Percentiles rank a stretch among this genome's conserved stretches.
Conservation (phyloP, 2,329 filamentous ascomycete genomes). For the Scytalidium lignicola region DNA sequence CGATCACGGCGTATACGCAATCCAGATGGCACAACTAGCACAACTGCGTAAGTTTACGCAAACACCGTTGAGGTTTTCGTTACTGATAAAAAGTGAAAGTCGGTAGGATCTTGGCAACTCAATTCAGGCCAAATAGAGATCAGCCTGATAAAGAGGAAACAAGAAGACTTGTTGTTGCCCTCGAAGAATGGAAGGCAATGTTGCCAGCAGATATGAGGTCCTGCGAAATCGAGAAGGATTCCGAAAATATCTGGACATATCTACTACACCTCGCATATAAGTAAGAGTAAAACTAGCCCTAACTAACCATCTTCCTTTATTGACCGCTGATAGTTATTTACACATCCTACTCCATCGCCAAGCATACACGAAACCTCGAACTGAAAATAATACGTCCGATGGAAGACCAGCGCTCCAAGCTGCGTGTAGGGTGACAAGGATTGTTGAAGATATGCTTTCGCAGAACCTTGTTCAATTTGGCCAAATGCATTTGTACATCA, state of each 20-base stretch:
- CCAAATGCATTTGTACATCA: slow-evolving; percentile 36
- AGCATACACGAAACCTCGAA: slow-evolving; percentile 31
- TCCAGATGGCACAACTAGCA: slow-evolving; percentile 35
- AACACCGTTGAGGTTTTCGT: neutral
- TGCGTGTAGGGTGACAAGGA: slow-evolving; percentile 39
- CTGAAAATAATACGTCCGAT: slow-evolving; percentile 26
- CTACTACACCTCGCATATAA: slow-evolving; percentile 42
- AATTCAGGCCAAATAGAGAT: slow-evolving; percentile 20
- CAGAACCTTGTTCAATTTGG: slow-evolving; percentile 37
- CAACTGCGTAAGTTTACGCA: slow-evolving; percentile 24
- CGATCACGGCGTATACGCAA: slow-evolving; percentile 30
- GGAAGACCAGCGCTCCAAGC: slow-evolving; percentile 39
- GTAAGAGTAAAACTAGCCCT: slow-evolving; percentile 14
- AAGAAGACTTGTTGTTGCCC: neutral
- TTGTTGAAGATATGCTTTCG: slow-evolving; percentile 43
- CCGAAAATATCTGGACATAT: slow-evolving; percentile 28
- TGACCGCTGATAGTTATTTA: slow-evolving; percentile 30
- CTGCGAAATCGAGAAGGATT: neutral
- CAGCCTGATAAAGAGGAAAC: slow-evolving; percentile 7
- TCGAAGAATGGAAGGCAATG: slow-evolving; percentile 2
- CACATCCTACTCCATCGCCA: slow-evolving; percentile 40
- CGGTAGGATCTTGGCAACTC: slow-evolving; percentile 33
- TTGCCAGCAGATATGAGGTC: slow-evolving; percentile 1
- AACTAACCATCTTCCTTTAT: no score
- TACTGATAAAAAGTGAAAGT: slow-evolving; percentile 13